Evolutionary conservation across 2,329 filamentous ascomycete genomes (phyloP).

Genomic region (Clarireedia hainanense): DNA sequence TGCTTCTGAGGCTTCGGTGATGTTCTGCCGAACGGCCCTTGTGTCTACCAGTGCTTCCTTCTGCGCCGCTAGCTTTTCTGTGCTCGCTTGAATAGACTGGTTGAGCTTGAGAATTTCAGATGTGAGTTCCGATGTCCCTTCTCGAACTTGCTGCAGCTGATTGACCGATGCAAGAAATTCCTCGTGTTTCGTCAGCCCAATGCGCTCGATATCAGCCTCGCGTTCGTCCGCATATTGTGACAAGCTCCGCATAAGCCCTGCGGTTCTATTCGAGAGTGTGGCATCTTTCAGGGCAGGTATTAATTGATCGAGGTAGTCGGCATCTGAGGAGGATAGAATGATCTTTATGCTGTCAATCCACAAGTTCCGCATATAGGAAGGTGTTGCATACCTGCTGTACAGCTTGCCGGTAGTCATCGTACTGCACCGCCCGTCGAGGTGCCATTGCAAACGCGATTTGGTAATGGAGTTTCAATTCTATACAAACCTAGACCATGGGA

Average conservation of each 20-base stretch:
- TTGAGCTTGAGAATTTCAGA: slow-evolving; percentile 88
- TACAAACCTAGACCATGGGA: neutral
- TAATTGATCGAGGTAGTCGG: slow-evolving; percentile 90
- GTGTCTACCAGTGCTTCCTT: slow-evolving; percentile 94
- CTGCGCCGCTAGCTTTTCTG: slow-evolving; percentile 86
- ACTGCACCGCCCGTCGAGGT: slow-evolving; percentile 24
- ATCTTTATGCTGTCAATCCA: slow-evolving; percentile 51
- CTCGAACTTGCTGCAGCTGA: slow-evolving; percentile 83
- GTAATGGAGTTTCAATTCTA: neutral
- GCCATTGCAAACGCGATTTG: slow-evolving; percentile 8
- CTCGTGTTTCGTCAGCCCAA: slow-evolving; percentile 93
- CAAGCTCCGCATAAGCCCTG: slow-evolving; percentile 68
- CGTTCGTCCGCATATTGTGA: slow-evolving; percentile 77
- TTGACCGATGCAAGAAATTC: slow-evolving; percentile 93
- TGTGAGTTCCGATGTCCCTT: slow-evolving; percentile 82
- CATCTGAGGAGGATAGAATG: slow-evolving; percentile 82
- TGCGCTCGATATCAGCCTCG: slow-evolving; percentile 85
- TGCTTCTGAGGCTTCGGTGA: slow-evolving; percentile 83
- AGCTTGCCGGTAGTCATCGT: slow-evolving; percentile 27
- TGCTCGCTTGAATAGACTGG: slow-evolving; percentile 89
- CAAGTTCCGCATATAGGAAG: neutral
- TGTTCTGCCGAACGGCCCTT: slow-evolving; percentile 85
- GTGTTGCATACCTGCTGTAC: slow-evolving; percentile 24
- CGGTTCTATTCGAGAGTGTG: slow-evolving; percentile 63
- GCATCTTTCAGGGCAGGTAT: slow-evolving; percentile 93